Evolutionary conservation across 306 rosid species (phyloP), one percentile per base, ranked within the genome.

Genomic region (Acacia melanoxylon): DNA sequence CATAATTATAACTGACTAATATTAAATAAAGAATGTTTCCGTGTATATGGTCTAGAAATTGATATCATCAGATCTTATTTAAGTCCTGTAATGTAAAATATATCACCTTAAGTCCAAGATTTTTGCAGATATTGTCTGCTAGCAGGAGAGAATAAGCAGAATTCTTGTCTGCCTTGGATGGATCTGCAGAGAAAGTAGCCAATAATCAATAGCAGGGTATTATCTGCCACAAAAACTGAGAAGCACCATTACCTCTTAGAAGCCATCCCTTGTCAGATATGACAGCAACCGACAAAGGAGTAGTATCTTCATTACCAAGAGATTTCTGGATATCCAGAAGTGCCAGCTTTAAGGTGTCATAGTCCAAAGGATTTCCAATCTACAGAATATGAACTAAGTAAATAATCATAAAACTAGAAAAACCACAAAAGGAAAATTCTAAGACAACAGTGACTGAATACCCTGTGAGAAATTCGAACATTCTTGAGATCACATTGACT

Each of bases 341-440:
- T 74, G 99, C 87, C 70, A 89, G 94, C 88, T 89, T 85, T 73
- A 95, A 80, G 80, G 90, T 90, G 81, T 88, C 97, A 80, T 92
- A 91, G 79, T 95, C 90, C 98, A 92, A 82, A 35, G 99, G 99
- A 74, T 92, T 95, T 79, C 99, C 99, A 54, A 91, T 48, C 99
- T 95, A 78, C 81, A 70, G 73, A 45, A 79, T 54, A 74, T 63
- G 46, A 70, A 29, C 10, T 45, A 80, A 76, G 33, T 69, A 27
- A 42, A 85, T n/a, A 76, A 52, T 78, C 12, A 56, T 78, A 51
- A 63, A 52, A 31, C 73, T 71, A 82, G 79, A 61, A 81, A 48
- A 67, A 74, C n/a, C 8, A n/a, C 76, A 35, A 68, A 48, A 45
- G 20, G 84, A 68, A 78, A 84, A 67, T 82, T 74, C 61, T 48